phyloP scores from a whole-genome alignment of 345 rosid genomes.

The Syzygium oleosum region DNA sequence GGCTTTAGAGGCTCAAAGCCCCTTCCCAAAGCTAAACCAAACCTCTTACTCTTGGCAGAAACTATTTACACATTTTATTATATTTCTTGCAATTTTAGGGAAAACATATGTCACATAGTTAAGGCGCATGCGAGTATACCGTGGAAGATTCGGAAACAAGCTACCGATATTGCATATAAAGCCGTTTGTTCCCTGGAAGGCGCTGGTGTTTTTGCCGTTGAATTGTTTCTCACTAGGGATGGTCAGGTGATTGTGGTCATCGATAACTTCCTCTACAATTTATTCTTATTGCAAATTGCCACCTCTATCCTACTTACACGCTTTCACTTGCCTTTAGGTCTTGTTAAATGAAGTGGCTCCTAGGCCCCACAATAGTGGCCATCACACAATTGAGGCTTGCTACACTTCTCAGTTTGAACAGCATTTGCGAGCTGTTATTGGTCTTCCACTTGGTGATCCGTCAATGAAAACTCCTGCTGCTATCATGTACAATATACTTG shows the following conservation, averaged over 20 bases:
- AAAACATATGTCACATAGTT: conserved; percentile 92
- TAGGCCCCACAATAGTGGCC: conserved; percentile 97
- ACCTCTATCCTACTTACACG: neutral
- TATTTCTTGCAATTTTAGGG: conserved; percentile 32
- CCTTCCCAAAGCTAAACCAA: no score
- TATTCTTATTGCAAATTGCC: neutral
- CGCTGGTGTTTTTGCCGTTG: conserved; percentile 95
- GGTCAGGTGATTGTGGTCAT: conserved; percentile 45
- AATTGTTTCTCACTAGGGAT: conserved; percentile 75
- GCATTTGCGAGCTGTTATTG: conserved; percentile 83
- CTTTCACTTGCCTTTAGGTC: conserved; percentile 32
- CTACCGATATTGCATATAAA: conserved; percentile 67
- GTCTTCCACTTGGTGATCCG: conserved; percentile 96
- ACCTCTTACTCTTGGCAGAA: neutral
- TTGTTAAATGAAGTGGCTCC: conserved; percentile 96
- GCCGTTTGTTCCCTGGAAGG: conserved; percentile 90
- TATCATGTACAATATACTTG: conserved; percentile 82
- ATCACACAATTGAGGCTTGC: conserved; percentile 93
- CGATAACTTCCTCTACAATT: neutral
- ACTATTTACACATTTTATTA: neutral
- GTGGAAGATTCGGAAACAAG: conserved; percentile 70
- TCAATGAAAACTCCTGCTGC: conserved; percentile 93
- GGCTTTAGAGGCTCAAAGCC: no score
- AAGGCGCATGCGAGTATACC: conserved; percentile 87
- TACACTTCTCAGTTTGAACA: conserved; percentile 93